Base-by-base conservation (phyloP, 305 asterid genomes). In the Solanum hybrid region DNA sequence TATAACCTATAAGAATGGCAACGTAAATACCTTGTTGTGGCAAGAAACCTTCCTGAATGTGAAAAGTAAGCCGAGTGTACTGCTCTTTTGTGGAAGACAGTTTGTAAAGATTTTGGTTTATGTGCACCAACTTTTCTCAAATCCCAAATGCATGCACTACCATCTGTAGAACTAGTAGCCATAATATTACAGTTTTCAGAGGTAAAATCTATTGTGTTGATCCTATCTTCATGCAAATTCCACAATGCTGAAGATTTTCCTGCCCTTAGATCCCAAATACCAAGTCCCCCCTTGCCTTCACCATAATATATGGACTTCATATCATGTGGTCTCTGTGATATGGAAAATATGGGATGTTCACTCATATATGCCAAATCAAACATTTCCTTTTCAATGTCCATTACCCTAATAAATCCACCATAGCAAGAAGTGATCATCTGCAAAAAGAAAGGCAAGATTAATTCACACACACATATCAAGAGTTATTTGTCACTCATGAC, bases 131-230 rank as follows among this genome's bases (percentile, higher is more conserved):
- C 90, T 79, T 85, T 86, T 91, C 99, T 93, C 95, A 97, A 91
- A 93, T 97, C 99, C 99, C 99, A 96, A 89, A 97, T 94, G 92
- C 97, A 94, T 91, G 96, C 99, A 82, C 97, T 93, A 88, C 96
- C 94, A 90, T 96, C 98, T 29, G 96, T 92, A 72, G 98, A 95
- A 88, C 99, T 93, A 85, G 99, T 97, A 76, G 95, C 98, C 94
- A 97, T 91, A 87, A 93, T 84, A 38, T 94, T 94, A 91, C 89
- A 92, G 90, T 93, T 93, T 69, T 93, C 94, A 10, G 92, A 80
- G 85, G 92, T 95, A 40, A 97, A 97, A 90, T 97, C 96, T 92
- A 96, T 91, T 36, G 98, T 93, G 91, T 96, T 96, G 90, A 96
- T 94, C 95, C 95, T 93, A 37, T 87, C 84, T 32, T 90, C 94